Conservation (phyloP, 306 rosid species). For the Begonia loranthoides region DNA sequence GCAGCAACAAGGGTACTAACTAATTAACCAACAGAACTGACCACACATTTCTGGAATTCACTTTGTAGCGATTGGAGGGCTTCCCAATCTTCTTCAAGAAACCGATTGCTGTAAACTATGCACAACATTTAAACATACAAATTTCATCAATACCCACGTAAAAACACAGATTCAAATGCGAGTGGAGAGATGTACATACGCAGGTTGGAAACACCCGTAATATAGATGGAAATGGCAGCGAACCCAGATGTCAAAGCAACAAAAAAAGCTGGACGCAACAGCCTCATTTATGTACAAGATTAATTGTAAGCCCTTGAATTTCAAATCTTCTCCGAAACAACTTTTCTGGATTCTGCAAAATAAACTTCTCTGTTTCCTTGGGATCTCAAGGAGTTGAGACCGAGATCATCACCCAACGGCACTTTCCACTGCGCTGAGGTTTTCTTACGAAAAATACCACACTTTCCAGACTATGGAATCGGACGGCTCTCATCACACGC, state of each 20-base stretch:
- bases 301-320: background rate
- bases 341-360: background rate
- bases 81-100: slow-evolving; percentile 46
- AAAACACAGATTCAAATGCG: slow-evolving; percentile 1
- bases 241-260: slow-evolving; percentile 35
- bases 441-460: no score
- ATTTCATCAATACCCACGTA: background rate
- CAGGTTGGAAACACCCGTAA: slow-evolving; percentile 31
- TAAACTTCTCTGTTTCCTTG: no score
- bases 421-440: no score
- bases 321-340: background rate
- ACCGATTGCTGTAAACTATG: slow-evolving; percentile 35
- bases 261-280: slow-evolving; percentile 25
- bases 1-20: no score
- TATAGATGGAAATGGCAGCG: slow-evolving; percentile 37
- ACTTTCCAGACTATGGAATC: no score
- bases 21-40: slow-evolving; percentile 23
- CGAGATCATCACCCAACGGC: no score
- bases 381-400: no score
- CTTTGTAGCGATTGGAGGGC: slow-evolving; percentile 54
- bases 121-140: slow-evolving; percentile 4
- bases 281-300: slow-evolving; percentile 21
- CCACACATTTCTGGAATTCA: slow-evolving; percentile 82
- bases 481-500: no score
- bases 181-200: slow-evolving; percentile 15